Conservation (phyloP, 2,329 filamentous ascomycete genomes). For the Fusarium albosuccineum region DNA sequence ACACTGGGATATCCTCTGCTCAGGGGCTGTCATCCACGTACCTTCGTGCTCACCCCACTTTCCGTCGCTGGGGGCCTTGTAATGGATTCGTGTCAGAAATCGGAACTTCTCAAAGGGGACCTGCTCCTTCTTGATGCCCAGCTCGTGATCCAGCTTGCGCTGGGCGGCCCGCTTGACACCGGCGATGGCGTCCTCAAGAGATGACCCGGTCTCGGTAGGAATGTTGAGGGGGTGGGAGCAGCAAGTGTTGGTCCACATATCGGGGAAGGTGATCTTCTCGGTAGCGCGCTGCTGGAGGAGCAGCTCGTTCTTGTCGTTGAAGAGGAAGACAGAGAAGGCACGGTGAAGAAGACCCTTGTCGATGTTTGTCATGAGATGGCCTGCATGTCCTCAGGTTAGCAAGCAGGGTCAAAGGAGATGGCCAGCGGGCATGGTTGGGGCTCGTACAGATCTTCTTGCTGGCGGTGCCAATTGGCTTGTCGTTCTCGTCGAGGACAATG, state of each 20-base stretch:
- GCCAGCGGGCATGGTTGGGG: background rate
- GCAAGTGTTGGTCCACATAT: slow-evolving; percentile 99
- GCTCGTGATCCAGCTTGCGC: slow-evolving; percentile 93
- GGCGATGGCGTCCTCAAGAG: slow-evolving; percentile 81
- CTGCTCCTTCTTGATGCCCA: slow-evolving; percentile 90
- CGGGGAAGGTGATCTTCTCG: slow-evolving; percentile 99
- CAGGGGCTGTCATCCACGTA: slow-evolving; percentile 61
- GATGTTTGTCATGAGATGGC: slow-evolving; percentile 99
- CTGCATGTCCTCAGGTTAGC: slow-evolving; percentile 59
- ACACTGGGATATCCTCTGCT: background rate
- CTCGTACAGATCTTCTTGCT: slow-evolving; percentile 95
- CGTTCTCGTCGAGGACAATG: slow-evolving; percentile 94
- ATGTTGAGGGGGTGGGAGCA: slow-evolving; percentile 97
- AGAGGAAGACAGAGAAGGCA: slow-evolving; percentile 97
- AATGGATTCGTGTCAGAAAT: slow-evolving; percentile 97
- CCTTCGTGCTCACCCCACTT: slow-evolving; percentile 99
- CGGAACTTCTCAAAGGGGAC: slow-evolving; percentile 92
- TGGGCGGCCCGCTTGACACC: slow-evolving; percentile 94
- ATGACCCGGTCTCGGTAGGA: slow-evolving; percentile 88
- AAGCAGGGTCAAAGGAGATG: slow-evolving; percentile 6
- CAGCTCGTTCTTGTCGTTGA: slow-evolving; percentile 91
- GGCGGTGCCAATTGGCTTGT: slow-evolving; percentile 92
- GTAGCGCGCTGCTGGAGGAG: slow-evolving; percentile 94
- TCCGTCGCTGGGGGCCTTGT: slow-evolving; percentile 95
- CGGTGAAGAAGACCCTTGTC: slow-evolving; percentile 95